Base-by-base conservation (phyloP, 2,329 filamentous ascomycete species). In the Verruconis gallopava region DNA sequence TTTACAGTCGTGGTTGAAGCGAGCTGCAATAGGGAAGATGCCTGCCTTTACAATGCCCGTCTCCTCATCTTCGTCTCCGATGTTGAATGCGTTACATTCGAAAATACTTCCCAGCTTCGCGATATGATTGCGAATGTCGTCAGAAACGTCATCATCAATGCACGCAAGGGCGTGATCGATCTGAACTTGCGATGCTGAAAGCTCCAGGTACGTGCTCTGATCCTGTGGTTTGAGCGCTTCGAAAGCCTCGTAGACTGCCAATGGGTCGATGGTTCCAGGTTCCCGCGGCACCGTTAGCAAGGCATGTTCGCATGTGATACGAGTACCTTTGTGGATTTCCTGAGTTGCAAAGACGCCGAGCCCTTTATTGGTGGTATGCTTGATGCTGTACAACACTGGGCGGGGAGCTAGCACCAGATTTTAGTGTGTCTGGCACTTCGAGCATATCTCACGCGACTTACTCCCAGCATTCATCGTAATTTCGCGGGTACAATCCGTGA, bases 281-380 rank as follows among this genome's bases (percentile, higher is more conserved):
- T 42, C 40, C 12, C 40, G 17, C 9, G 33, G 33, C 5, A 18
- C 17, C n/a, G 15, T 42, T 18, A 42, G 40, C 14, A 42, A 17
- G n/a, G 40, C 18, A 21, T 5, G 19, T 35, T 42, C 40, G n/a
- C 20, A 20, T 14, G 40, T 42, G 14, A 68, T 60, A 21, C 57
- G 56, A 2, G 59, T 61, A 11, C 64, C 62, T 17, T 48, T 51
- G 21, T 53, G 42, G 34, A 68, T 59, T 15, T 38, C n/a, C 5
- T 47, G 44, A 3, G 51, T 47, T 1, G 64, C 64, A 44, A 67
- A 57, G 40, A 62, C 57, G 37, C 64, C 65, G 21, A 63, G 56
- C 15, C 65, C 65, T 48, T 64, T 66, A 28, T 53, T 53, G 1
- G 56, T 51, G 4, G 59, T 50, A 3, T 48, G 46, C 22, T 15